A percentile compares a stretch with the other conserved stretches of the same genome.
Evolutionary conservation across 192 early-diverging fungal species (phyloP).

Genomic region (Martensiomyces pterosporus): DNA sequence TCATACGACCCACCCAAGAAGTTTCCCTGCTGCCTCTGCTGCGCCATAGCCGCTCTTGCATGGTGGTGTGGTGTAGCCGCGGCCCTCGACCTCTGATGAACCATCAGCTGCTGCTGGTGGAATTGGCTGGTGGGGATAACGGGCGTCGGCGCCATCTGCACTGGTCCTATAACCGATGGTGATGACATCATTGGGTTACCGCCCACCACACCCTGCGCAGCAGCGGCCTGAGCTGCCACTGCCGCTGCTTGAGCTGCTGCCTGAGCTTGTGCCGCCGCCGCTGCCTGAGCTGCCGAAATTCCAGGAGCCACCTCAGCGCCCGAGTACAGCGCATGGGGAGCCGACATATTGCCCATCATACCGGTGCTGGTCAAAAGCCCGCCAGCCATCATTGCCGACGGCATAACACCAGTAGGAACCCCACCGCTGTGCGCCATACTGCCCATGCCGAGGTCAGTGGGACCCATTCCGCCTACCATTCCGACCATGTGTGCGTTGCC

Average conservation of each 20-base stretch:
- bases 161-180: conserved; percentile 43
- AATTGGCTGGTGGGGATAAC: conserved; percentile 53
- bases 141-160: conserved; percentile 52
- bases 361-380: conserved; percentile 18
- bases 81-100: conserved; percentile 68
- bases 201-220: too few species aligned
- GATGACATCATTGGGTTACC: conserved; percentile 47
- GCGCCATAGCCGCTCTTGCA: conserved; percentile 81
- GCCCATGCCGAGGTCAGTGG: conserved; percentile 24
- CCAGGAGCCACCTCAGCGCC: conserved; percentile 24
- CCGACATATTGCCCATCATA: conserved; percentile 40
- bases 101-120: conserved; percentile 72
- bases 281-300: conserved; percentile 34
- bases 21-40: conserved; percentile 59
- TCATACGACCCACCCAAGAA: conserved; percentile 27
- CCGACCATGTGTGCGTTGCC: conserved; percentile 43
- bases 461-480: conserved; percentile 29
- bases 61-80: conserved; percentile 83
- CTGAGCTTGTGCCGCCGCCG: conserved; percentile 20
- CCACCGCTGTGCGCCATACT: conserved; percentile 17
- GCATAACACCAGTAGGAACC: conserved; percentile 14
- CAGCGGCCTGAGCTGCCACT: conserved; percentile 25
- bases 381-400: conserved; percentile 45
- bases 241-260: conserved; percentile 9
- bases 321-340: conserved; percentile 34